Evolutionary conservation across 768 basidiomycete genomes (phyloP), one percentile per base, ranked within the genome.

Genomic region (Suillus subaureus): DNA sequence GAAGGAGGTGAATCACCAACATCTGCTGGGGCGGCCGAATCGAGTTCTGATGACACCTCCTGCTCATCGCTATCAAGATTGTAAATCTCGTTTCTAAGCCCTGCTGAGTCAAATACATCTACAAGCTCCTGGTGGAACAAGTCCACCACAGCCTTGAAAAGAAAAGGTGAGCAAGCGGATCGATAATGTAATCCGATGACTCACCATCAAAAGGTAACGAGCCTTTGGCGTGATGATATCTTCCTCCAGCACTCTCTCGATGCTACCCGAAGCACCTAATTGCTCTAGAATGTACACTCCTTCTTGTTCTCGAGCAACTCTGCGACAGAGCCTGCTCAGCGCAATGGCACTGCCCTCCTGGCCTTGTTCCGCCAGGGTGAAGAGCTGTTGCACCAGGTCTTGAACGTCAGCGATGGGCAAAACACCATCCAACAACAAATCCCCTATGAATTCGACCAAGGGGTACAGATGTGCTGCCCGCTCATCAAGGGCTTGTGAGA

Each of bases 171-270:
- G 61, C n/a, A 23, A 26, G 16, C 18, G 21, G 6, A 23, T 21
- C 26, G 57, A 35, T 18, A 35, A 52, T 15, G 35, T 12, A 11
- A 35, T 26, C 23, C 12, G 13, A 31, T 31, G 12, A 58, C 66
- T 47, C 42, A 75, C 74, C 72, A 74, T 70, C 61, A 75, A 61
- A 43, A 71, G 63, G 61, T 70, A 73, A 4, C 73, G 71, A 13
- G 67, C 64, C 61, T 66, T 69, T 11, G 66, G 63, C 2, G 64
- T 64, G 35, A 76, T 62, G 26, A 57, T 69, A 23, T 70, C 71
- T 35, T 70, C 69, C 56, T 70, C 62, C 18, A 75, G 62, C 11
- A 72, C 64, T 31, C 63, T 51, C 47, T 73, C 70, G 6, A 71
- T 45, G 6, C 57, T 35, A 0, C 67, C 58, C 4, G 68, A 33